Evolutionary conservation across 768 basidiomycete genomes (phyloP), one percentile per base, ranked within the genome.

Genomic region (Tubosaeta sp.): DNA sequence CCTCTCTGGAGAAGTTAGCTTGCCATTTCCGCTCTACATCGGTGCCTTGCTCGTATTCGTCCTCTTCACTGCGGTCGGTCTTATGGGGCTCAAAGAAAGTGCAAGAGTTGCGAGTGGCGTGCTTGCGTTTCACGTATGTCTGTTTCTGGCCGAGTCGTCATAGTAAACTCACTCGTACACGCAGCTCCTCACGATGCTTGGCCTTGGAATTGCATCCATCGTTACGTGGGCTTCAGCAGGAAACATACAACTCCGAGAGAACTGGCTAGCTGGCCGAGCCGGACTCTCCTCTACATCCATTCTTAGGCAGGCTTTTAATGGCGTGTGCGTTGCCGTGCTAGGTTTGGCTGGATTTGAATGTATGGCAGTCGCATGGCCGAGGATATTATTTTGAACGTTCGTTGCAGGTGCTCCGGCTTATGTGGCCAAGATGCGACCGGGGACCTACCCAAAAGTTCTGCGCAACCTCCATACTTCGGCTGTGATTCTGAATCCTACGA

Each of bases 261-360:
- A 88, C 58, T 87, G 86, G 86, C 46, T 63, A 3, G 48, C 52
- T 34, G 73, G 74, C 1, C 54, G 67, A 59, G 59, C 25, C 57
- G 67, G 42, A 41, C 61, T 54, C 9, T 46, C 73, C 4, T 51
- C 69, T 0, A 45, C 55, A 3, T 61, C 59, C 4, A 62, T 80
- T 29, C 62, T 72, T 0, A 72, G 62, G 19, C 76, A 85, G 36
- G 69, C 83, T 6, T 90, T 81, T 63, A 71, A 82, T 52, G 87
- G 87, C 0, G 71, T 85, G 22, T 88, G 86, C 57, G 69, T 90
- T 3, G 80, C 83, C 0, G 83, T 88, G 72, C 70, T 90, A 1
- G 86, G 85, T 0, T 71, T 87, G 31, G 87, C 87, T 1, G 86
- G 84, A 8, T 82, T 83, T 59, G 82, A 84, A 75, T 84, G 84